Percentiles rank a stretch among this genome's conserved stretches.
These are phyloP conservation scores for Rhododendron kiyosumense DNA, from an alignment of 148 eudicot genomes.

Conservation along the genomic window DNA sequence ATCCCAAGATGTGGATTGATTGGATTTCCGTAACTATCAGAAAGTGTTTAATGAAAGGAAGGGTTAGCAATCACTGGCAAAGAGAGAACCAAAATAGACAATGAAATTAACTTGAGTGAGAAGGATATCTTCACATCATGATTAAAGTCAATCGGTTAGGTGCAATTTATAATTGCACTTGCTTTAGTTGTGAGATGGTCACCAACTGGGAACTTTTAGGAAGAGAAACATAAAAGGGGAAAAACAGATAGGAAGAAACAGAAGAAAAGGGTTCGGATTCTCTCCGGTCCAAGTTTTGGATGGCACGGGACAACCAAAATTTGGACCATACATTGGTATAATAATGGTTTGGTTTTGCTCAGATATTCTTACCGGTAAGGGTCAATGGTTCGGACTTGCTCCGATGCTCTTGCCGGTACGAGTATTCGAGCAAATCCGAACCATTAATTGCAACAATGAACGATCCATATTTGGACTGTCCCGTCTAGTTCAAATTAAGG, in stretches of 20 bases:
- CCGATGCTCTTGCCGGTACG: background rate
- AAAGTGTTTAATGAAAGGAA: background rate
- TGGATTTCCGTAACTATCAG: background rate
- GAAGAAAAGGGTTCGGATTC: background rate
- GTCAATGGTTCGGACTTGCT: no score
- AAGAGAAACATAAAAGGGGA: background rate
- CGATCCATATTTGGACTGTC: no score
- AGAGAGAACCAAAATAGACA: background rate
- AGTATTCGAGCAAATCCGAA: background rate
- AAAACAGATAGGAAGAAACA: background rate
- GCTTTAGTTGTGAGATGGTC: background rate
- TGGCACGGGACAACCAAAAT: no score
- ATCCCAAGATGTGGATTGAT: background rate
- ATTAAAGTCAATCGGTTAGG: conserved; percentile 9
- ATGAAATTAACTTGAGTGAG: conserved; percentile 10
- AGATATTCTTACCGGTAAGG: no score
- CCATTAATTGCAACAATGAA: background rate
- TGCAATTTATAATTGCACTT: conserved; percentile 11
- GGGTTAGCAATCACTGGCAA: background rate
- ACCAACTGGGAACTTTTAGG: background rate
- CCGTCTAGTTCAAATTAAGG: background rate
- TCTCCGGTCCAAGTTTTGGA: background rate
- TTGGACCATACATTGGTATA: no score
- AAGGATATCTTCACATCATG: background rate
- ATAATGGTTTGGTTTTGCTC: no score